Evolutionary conservation across 345 rosid genomes (phyloP), one percentile per base, ranked within the genome.

Genomic region (Aquilaria yunnanensis): DNA sequence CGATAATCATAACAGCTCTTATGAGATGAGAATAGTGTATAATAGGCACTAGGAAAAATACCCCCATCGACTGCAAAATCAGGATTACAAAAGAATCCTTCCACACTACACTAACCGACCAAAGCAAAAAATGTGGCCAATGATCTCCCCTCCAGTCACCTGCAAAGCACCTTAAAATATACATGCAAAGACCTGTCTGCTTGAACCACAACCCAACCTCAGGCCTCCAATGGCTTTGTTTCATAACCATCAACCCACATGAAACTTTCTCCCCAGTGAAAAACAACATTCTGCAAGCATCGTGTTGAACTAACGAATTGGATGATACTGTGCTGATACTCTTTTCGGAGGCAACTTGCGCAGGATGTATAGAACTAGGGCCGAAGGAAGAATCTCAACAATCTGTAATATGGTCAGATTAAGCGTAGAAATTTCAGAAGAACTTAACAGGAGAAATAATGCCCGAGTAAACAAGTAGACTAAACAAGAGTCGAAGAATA

Each of bases 311-410:
- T 86, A 94, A 47, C 86, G 87, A 66, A 91, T 95, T 1, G 90
- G 97, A 70, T 91, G 97, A 77, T 95, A 91, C 48, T 95, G 96
- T 13, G 93, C 91, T 0, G 96, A 91, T 58, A 89, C 64, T 81
- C 97, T 81, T 84, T 89, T 95, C n/a, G 97, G 96, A 51, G 96
- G 96, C 85, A 91, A 65, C 85, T 91, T 89, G 5, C 97, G 96
- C 57, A 95, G 75, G 70, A 95, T 91, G 73, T 74, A 91, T 51
- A 95, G 88, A 65, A 91, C 97, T 16, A 95, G 76, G 33, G 99
- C 94, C 1, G 99, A 91, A 62, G 99, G 99, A 54, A 91, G 84
- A 63, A 95, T 89, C 90, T 95, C 99, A 13, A 83, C 96, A 47
- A 95, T 72, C 97, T 95, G 91, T 52, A 11, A 54, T 79, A 72